Percentiles rank a stretch among this genome's conserved stretches.
Evolutionary conservation across 371 early-diverging fungal species (phyloP).

Genomic region (Nosema granulosis): DNA sequence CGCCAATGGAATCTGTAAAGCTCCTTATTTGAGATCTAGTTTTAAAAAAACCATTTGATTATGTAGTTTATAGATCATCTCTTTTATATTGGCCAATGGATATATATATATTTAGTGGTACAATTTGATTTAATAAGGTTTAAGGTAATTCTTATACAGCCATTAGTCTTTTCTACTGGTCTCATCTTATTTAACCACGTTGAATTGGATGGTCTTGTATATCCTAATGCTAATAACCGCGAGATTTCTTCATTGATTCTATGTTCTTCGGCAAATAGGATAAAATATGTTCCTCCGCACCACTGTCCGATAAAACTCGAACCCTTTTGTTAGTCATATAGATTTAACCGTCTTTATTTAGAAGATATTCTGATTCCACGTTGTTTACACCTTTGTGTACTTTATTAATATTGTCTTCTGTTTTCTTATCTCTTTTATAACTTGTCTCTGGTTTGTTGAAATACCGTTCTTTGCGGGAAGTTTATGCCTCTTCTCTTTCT

Average conservation of each 20-base stretch:
- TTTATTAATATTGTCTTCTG: not conserved
- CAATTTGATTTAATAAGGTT: conserved; percentile 26
- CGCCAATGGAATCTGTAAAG: conserved; percentile 28
- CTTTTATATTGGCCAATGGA: conserved; percentile 34
- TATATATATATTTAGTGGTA: conserved; percentile 21
- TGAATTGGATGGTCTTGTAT: not conserved
- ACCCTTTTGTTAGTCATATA: too few species aligned
- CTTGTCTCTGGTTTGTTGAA: not conserved
- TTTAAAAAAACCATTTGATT: conserved; percentile 33
- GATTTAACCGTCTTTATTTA: not conserved
- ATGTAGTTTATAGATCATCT: conserved; percentile 21
- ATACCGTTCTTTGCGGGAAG: not conserved
- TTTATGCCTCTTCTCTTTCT: not conserved
- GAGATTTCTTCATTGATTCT: not conserved
- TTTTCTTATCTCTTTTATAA: not conserved
- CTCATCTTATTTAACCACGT: not conserved
- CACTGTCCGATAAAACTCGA: too few species aligned
- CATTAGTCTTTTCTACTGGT: not conserved
- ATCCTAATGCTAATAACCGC: not conserved
- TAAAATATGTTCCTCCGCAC: not conserved
- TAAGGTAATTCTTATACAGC: not conserved
- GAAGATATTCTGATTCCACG: not conserved
- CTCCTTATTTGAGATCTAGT: conserved; percentile 53
- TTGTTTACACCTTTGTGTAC: not conserved
- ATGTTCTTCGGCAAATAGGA: not conserved